Percentiles rank a stretch among this genome's conserved stretches.
Conservation (phyloP, 345 rosid genomes). For the Acer campestre region DNA sequence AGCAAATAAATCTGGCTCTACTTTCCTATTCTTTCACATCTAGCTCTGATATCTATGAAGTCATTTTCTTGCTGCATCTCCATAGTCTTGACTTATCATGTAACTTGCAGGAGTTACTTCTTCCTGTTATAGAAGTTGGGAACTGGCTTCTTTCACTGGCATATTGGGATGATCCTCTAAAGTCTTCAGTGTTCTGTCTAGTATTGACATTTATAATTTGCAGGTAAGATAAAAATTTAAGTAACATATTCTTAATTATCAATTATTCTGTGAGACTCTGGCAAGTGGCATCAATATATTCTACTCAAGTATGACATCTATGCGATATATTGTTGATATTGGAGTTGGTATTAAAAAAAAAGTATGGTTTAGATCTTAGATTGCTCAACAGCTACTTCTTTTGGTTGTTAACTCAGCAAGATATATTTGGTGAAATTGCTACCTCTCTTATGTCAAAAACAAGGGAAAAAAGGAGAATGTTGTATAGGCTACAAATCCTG, state of each 20-base stretch:
- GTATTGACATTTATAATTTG: constrained; percentile 53
- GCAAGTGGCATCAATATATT: not conserved
- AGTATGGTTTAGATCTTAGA: not conserved
- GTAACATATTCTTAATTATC: not conserved
- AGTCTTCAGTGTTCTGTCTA: constrained; percentile 78
- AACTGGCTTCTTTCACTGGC: constrained; percentile 56
- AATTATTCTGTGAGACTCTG: not conserved
- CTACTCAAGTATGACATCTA: not conserved
- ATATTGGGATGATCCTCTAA: constrained; percentile 77
- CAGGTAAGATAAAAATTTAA: constrained; percentile 47
- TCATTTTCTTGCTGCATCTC: not conserved
- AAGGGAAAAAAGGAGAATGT: not conserved
- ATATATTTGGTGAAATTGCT: not conserved
- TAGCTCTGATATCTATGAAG: not conserved
- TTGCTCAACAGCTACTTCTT: not conserved
- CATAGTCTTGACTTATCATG: not conserved
- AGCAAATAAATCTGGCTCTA: constrained; percentile 1
- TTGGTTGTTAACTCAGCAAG: not conserved
- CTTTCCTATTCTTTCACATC: not conserved
- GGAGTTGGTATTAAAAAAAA: not conserved
- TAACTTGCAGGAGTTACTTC: constrained; percentile 72
- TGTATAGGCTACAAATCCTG: not conserved
- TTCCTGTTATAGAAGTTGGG: constrained; percentile 69
- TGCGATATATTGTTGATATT: not conserved
- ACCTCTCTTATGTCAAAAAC: not conserved